Evolutionary conservation across 768 basidiomycete species (phyloP), one percentile per base, ranked within the genome.

Genomic region (Lactarius pseudohatsudake): DNA sequence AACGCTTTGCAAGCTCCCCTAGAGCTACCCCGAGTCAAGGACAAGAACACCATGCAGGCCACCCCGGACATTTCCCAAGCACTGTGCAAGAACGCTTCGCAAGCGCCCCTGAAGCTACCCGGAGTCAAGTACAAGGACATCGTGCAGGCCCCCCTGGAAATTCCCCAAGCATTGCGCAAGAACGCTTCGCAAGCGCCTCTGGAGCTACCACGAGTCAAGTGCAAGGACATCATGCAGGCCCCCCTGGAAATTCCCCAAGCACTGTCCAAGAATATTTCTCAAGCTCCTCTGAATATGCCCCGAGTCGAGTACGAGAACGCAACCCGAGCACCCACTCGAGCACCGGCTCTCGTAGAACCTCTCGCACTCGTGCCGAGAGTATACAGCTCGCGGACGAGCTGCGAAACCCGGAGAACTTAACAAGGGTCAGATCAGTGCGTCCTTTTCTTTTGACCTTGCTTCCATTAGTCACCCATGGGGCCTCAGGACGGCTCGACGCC

Each of bases 371-470:
- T 54, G 13, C 57, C 28, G 62, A 64, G 34, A 28, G 22, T 58
- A 22, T 64, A 15, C 57, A 50, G 6, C 45, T 50, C 40, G 38
- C 22, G 26, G 57, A 50, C 18, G 62, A 59, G 11, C 36, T 20
- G 18, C 66, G 18, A 45, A 38, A 40, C 18, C 58, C 57, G 5
- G 62, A 64, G 41, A 45, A 28, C 18, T 53, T 41, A 4, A 11
- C 40, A 30, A 32, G 26, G 53, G 34, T 47, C 32, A 55, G 66
- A 64, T 10, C 30, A 11, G 66, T 67, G 58, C 53, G 61, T 59
- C 5, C 4, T 30, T 30, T 40, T 56, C 43, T 5, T 32, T 20
- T 28, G n/a, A 53, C 22, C 30, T 57, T 62, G 20, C 50, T 34
- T 32, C 38, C 50, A 41, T 47, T 59, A 11, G 40, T 13, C 38